Conservation (phyloP, 2,329 filamentous ascomycete species). For the Aspergillus felis region DNA sequence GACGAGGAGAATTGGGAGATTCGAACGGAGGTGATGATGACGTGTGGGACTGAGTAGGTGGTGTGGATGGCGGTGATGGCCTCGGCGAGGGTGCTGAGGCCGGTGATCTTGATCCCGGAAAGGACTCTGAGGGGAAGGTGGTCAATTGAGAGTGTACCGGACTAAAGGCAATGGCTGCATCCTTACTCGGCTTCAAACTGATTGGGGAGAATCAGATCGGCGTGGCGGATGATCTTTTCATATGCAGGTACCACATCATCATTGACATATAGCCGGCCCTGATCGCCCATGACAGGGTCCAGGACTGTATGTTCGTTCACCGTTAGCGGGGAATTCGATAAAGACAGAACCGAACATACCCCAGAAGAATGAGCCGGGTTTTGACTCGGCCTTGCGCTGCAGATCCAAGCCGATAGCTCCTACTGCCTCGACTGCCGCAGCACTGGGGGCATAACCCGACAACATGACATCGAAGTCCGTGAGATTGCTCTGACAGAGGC, state of each 20-base stretch:
- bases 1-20: constrained; percentile 50
- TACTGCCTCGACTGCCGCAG: constrained; percentile 76
- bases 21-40: constrained; percentile 87
- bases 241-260: constrained; percentile 91
- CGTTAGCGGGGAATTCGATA: not conserved
- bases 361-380: constrained; percentile 86
- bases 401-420: constrained; percentile 80
- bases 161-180: not conserved
- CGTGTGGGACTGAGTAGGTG: constrained; percentile 73
- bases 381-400: constrained; percentile 58
- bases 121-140: constrained; percentile 58
- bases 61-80: constrained; percentile 76
- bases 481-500: constrained; percentile 76
- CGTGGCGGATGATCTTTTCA: constrained; percentile 70
- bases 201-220: constrained; percentile 91
- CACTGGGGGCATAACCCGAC: constrained; percentile 89
- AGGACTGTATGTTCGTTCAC: constrained; percentile 55
- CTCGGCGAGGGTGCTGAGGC: constrained; percentile 65
- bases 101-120: constrained; percentile 76
- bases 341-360: constrained; percentile 36
- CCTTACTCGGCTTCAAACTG: constrained; percentile 94
- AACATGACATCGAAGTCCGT: constrained; percentile 92
- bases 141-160: not conserved
- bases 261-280: constrained; percentile 84
- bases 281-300: constrained; percentile 97